These are phyloP conservation scores for Tardiomyces digboiensis DNA, from an alignment of 1,139 yeast species.

Conservation along the genomic window DNA sequence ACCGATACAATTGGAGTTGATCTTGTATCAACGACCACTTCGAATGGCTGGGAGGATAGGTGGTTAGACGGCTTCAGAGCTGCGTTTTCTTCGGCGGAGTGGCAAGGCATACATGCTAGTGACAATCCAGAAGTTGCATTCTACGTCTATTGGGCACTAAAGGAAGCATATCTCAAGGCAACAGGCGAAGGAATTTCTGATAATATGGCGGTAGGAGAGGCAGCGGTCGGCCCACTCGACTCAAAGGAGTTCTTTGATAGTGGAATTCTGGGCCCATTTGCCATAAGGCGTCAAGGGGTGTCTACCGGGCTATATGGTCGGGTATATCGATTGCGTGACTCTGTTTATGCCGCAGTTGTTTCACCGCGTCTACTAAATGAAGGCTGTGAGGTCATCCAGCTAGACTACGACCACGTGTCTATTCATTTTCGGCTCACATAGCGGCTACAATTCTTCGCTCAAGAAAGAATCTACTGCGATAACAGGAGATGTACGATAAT, in stretches of 20 bases:
- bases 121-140: constrained; percentile 21
- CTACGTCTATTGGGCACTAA: constrained; percentile 61
- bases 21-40: constrained; percentile 45
- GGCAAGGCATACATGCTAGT: constrained; percentile 9
- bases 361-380: neutral
- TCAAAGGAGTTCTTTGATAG: neutral
- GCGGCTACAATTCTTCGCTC: neutral
- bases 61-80: constrained; percentile 38
- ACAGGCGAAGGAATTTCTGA: constrained; percentile 45
- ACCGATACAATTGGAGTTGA: constrained; percentile 46
- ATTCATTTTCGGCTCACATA: neutral
- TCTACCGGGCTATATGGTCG: neutral
- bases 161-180: constrained; percentile 59
- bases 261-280: neutral
- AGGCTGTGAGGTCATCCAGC: neutral
- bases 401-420: neutral
- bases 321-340: neutral
- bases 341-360: neutral
- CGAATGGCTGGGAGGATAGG: constrained; percentile 21
- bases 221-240: neutral
- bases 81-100: constrained; percentile 40
- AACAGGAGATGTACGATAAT: too few relatives aligned
- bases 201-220: neutral
- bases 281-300: neutral
- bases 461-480: too few relatives aligned